Percentiles rank a stretch among this genome's conserved stretches.
phyloP scores from a whole-genome alignment of 2,329 filamentous ascomycete genomes.

The Acephala macrosclerotiorum region DNA sequence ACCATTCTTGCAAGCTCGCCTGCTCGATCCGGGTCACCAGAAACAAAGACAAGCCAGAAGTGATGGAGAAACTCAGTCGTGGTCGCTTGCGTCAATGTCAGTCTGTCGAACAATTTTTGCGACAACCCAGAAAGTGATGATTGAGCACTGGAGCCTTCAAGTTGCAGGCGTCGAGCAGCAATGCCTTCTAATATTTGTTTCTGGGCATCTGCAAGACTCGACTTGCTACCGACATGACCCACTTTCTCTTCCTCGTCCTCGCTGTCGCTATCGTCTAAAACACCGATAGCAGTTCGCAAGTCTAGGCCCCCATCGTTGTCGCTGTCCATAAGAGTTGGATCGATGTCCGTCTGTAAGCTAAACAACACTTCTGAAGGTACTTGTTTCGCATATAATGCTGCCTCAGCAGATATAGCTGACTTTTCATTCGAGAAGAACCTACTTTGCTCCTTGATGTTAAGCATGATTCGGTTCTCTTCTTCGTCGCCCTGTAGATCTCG shows the following conservation, averaged over 20 bases:
- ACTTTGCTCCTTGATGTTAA: constrained; percentile 89
- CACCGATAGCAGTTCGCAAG: constrained; percentile 69
- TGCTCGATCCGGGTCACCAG: constrained; percentile 82
- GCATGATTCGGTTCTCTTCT: constrained; percentile 78
- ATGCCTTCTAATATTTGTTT: constrained; percentile 72
- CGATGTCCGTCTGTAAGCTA: constrained; percentile 68
- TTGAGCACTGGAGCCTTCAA: constrained; percentile 52
- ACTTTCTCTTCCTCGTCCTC: constrained; percentile 62
- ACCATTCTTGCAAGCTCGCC: constrained; percentile 82
- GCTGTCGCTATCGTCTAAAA: constrained; percentile 74
- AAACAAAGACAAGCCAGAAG: constrained; percentile 93
- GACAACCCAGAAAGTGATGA: constrained; percentile 52
- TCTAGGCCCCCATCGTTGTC: constrained; percentile 61
- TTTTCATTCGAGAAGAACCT: constrained; percentile 75
- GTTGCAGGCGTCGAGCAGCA: constrained; percentile 64
- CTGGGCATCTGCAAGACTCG: constrained; percentile 69
- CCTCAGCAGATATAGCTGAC: constrained; percentile 48
- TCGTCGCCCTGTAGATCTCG: constrained; percentile 80
- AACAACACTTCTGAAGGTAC: constrained; percentile 73
- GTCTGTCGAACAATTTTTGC: constrained; percentile 61
- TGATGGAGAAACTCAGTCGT: constrained; percentile 96
- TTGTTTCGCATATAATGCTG: constrained; percentile 68
- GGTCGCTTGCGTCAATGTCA: constrained; percentile 86
- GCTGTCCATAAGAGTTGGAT: constrained; percentile 50
- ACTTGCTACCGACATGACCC: constrained; percentile 72